These are phyloP conservation scores for Corymbia citriodora DNA, from an alignment of 441 rosid genomes.

Conservation along the genomic window DNA sequence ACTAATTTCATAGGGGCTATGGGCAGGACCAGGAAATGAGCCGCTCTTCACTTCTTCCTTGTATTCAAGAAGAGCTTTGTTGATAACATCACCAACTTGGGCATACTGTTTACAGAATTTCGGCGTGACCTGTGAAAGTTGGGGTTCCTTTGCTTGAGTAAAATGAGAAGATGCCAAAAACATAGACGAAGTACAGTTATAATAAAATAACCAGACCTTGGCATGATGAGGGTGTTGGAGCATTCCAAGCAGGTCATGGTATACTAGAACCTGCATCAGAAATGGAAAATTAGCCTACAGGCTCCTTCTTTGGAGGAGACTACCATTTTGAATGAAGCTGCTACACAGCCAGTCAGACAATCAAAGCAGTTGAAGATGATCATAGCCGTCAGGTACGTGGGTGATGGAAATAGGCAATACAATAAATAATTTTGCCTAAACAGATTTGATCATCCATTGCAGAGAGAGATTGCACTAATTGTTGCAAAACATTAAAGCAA, in stretches of 20 bases:
- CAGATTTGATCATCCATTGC: not conserved
- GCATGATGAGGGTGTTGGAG: conserved; percentile 95
- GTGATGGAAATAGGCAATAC: not conserved
- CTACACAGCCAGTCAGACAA: not conserved
- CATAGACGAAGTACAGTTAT: not conserved
- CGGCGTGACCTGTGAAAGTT: conserved; percentile 66
- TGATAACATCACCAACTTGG: conserved; percentile 60
- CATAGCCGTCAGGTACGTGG: not conserved
- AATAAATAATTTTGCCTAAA: not conserved
- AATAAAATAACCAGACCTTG: conserved; percentile 39
- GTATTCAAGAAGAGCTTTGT: conserved; percentile 60
- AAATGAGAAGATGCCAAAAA: not conserved
- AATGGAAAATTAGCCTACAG: not conserved
- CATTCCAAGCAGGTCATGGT: conserved; percentile 92
- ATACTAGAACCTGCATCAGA: conserved; percentile 64
- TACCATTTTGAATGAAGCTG: not conserved
- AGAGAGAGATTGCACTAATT: not conserved
- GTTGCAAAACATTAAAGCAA: not conserved
- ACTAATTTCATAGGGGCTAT: conserved; percentile 69
- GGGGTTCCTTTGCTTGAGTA: not conserved
- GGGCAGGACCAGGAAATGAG: conserved; percentile 66
- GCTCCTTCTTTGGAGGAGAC: not conserved
- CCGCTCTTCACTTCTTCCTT: conserved; percentile 75
- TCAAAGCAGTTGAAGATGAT: not conserved
- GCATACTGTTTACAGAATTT: conserved; percentile 91